Base-by-base conservation (phyloP, 2,329 filamentous ascomycete genomes). In the Cercospora zeina region DNA sequence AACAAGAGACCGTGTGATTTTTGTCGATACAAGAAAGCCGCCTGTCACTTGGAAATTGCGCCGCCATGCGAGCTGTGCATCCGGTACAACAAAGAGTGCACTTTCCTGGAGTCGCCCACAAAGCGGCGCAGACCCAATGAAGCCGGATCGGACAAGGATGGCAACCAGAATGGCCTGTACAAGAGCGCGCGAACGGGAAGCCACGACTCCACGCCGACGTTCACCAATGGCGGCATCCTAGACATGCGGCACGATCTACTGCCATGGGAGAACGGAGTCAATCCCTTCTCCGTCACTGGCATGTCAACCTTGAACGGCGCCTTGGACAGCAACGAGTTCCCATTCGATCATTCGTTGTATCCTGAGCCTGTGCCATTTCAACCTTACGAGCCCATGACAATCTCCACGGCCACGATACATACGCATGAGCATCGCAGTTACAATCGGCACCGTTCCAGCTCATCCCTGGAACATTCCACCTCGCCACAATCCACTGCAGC, bases 1-100 rank as follows among this genome's bases (percentile, higher is more conserved):
- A 74, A 74, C 62, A 74, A 74, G 66, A 71, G 79, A 39, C 78
- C 79, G 4, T 81, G 79, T 68, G 78, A 81, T 65, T 80, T 80
- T 66, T 81, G 78, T 64, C 74, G 78, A 10, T 77, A 76, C 16
- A 75, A 79, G 61, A 78, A 80, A 65, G 77, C 78, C 1, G 78
- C 78, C 9, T 81, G 78, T 65, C 77, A 78, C 60, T 76, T 80
- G 47, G 77, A 79, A 24, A 68, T 64, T 8, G 65, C 71, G 13
- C 78, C 78, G 14, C 78, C 79, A 5, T 80, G 79, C 63, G 75
- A 77, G 57, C 69, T 79, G 8, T 80, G 79, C 60, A 69, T 74
- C n/a, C 71, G 76, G 8, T 77, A 79, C 63, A 73, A 74, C 63
- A 76, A 75, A 36, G 73, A 77, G 31, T 81, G 79, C 67, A 80